Evolutionary conservation across 371 early-diverging fungal genomes (phyloP).

Genomic region (Haplosporangium sp.): DNA sequence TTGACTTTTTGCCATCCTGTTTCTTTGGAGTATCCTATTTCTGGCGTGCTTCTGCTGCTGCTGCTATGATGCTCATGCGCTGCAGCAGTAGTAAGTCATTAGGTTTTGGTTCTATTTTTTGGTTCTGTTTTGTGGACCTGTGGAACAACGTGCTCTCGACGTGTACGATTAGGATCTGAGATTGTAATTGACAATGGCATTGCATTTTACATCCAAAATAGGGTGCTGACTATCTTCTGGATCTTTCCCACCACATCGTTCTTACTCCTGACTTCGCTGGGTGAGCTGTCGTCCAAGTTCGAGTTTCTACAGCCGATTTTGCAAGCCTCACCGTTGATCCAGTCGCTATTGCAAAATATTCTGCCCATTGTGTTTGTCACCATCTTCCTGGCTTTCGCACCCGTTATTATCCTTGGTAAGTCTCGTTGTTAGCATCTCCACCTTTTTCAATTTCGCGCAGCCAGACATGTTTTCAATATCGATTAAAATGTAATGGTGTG

Average conservation of each 20-base stretch:
- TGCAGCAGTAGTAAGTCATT: too few relatives aligned
- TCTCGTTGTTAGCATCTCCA: background rate
- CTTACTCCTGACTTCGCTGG: conserved; percentile 77
- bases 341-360: conserved; percentile 74
- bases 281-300: conserved; percentile 73
- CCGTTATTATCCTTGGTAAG: conserved; percentile 65
- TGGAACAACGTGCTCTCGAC: too few relatives aligned
- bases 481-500: too few relatives aligned
- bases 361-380: conserved; percentile 75
- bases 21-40: background rate
- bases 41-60: too few relatives aligned
- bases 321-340: conserved; percentile 63
- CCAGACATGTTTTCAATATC: background rate
- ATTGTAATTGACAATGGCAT: too few relatives aligned
- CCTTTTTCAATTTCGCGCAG: background rate
- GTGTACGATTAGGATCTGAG: too few relatives aligned
- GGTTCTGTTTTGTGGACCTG: too few relatives aligned
- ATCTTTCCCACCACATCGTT: conserved; percentile 79
- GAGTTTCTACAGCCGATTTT: conserved; percentile 64
- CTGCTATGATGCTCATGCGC: too few relatives aligned
- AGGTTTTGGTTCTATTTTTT: too few relatives aligned
- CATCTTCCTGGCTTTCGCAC: conserved; percentile 71
- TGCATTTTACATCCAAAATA: background rate
- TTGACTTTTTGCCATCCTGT: too few relatives aligned
- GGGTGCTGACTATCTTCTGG: conserved; percentile 79